Percentiles rank a stretch among this genome's conserved stretches.
Evolutionary conservation across 1,284 basidiomycete genomes (phyloP).

Genomic region (Moesziomyces parantarcticus): DNA sequence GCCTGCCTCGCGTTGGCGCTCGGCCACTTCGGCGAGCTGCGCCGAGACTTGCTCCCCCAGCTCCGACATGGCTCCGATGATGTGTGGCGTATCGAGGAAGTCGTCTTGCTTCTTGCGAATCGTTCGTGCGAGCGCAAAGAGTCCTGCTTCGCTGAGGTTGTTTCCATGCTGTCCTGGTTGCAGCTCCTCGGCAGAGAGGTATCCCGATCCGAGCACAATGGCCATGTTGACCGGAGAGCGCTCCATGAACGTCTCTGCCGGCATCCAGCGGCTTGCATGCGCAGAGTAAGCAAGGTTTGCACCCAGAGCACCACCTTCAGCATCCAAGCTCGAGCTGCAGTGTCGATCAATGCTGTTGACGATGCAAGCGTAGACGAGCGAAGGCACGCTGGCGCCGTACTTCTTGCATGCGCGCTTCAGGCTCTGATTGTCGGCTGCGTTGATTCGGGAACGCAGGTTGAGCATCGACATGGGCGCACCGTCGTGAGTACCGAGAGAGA

Average conservation of each 20-base stretch:
- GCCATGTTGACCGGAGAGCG: constrained; percentile 31
- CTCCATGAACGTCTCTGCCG: constrained; percentile 16
- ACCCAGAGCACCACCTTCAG: constrained; percentile 10
- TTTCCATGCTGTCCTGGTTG: constrained; percentile 12
- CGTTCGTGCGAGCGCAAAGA: constrained; percentile 20
- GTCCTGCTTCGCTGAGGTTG: constrained; percentile 12
- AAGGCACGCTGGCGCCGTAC: constrained; percentile 14
- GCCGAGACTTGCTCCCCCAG: constrained; percentile 9
- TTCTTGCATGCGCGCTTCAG: constrained; percentile 23
- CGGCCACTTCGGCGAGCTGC: constrained; percentile 11
- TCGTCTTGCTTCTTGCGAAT: constrained; percentile 26
- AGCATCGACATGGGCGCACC: constrained; percentile 24
- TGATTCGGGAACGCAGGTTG: constrained; percentile 14
- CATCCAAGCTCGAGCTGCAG: constrained; percentile 8
- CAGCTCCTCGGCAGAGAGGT: constrained; percentile 18
- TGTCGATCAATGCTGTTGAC: constrained; percentile 36
- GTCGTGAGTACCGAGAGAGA: constrained; percentile 8
- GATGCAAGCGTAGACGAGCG: constrained; percentile 30
- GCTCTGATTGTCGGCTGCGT: constrained; percentile 7
- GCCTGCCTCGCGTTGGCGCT: constrained; percentile 14
- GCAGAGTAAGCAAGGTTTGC: constrained; percentile 30
- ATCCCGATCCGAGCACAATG: constrained; percentile 21
- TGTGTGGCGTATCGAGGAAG: constrained; percentile 23
- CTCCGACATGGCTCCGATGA: constrained; percentile 22
- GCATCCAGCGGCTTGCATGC: constrained; percentile 28